Evolutionary conservation across 257 asterid species (phyloP), one percentile per base, ranked within the genome.

Genomic region (Cynanchum wilfordii): DNA sequence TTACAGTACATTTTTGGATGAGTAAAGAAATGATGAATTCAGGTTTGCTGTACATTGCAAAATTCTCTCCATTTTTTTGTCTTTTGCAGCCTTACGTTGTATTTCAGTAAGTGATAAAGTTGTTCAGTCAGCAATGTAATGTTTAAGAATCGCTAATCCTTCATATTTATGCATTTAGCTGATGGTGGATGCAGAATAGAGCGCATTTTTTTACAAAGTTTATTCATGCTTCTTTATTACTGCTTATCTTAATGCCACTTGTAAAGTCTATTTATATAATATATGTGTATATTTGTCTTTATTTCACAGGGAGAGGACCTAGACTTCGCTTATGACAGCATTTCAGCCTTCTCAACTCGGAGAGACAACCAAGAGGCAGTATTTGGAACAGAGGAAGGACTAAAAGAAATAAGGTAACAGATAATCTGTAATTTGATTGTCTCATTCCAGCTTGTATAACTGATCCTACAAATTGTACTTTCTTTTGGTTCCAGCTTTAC

Each of bases 361-460:
- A 89, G 97, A 78, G 98, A 88, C 89, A 92, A 88, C 87, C 99
- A 95, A 75, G 99, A 90, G 82, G 99, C 99, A 29, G 96, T 92
- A 77, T 94, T 95, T 78, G 99, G 99, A 78, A 84, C 96, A 74
- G 99, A 92, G 83, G 99, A 94, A 90, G 98, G 99, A 75, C 75
- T 95, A 81, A 95, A 95, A 84, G 99, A 95, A 73, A 95, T 91
- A 83, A 83, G 96, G 97, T 94, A 76, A 78, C 19, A 44, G 40
- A 73, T 42, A 17, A n/a, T 7, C 51, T 22, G 60, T n/a, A 64
- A 13, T 30, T 50, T 49, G 54, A 47, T 65, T 5, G 7, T 56
- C 13, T 67, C 63, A 15, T 67, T 56, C 9, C 36, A 11, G 25
- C 70, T 24, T 19, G 25, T 36, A 30, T 11, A 17, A 38, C 54